Evolutionary conservation across 352 stramenopile species (phyloP), one percentile per base, ranked within the genome.

Genomic region (Globisporangium heterothallicum): DNA sequence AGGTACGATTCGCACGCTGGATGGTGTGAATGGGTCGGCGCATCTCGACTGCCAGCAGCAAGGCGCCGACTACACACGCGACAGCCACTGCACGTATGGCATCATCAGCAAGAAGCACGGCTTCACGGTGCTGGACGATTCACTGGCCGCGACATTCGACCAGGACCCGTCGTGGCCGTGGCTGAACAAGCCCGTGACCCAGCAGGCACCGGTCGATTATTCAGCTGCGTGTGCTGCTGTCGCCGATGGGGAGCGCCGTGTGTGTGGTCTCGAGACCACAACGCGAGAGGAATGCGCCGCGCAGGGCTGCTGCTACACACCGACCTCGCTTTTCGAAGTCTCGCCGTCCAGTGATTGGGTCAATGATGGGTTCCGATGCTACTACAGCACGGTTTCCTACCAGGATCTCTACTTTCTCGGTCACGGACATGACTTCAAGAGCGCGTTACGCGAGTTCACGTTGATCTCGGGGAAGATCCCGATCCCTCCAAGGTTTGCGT

Each of bases 341-440:
- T 21, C 14, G 10, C 48, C n/a, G n/a, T n/a, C 36, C 4, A 54
- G 26, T 22, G 21, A 34, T 13, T 38, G 32, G 32, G 12, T 38
- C 32, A 26, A 32, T 19, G 47, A 62, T 3, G 56, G 51, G 4
- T 70, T 69, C 43, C 43, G 26, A 3, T 72, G 64, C 62, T 72
- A 60, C 61, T 72, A 72, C 44, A 63, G 59, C 44, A 16, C 46
- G 7, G 32, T 30, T 6, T 65, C 61, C 25, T 72, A 70, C 45
- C 57, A 71, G 27, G 72, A 82, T 45, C 46, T 78, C 24, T 82
- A 82, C 51, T 60, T 82, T n/a, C 68, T 81, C 29, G 66, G 56
- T 4, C 67, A 82, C 50, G 72, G 72, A 10, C 63, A 63, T 25
- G 49, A 77, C 26, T 82, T 61, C 50, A 60, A 65, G 21, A 25